Evolutionary conservation across 148 eudicot species (phyloP), one percentile per base, ranked within the genome.

Genomic region (Oxyria digyna): DNA sequence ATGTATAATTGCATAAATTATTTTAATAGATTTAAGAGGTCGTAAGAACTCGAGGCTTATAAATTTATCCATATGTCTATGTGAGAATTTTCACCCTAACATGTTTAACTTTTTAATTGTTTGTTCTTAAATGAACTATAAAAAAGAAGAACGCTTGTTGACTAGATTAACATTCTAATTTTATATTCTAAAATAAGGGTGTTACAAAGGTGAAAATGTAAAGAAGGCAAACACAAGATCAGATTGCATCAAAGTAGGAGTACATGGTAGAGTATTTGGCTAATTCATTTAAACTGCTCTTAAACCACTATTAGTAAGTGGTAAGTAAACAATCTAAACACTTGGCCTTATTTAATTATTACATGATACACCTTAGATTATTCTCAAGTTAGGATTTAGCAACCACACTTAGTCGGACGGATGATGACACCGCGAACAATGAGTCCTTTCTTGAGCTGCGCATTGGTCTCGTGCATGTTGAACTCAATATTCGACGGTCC

Each of bases 401-500:
- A 59, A 31, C 65, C 65, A 14, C 65, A 59, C 37, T 59, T 59
- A 9, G 65, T 20, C 1, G 65, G 65, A 38, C 38, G 65, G 35
- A 59, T 29, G 65, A 29, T 29, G 37, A 59, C 65, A 29, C 38
- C 38, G 38, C 65, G 65, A 26, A 59, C 35, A 11, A 59, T 6
- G 65, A 59, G 65, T 26, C 65, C 65, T 1, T 31, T 59, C 65
- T 59, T 59, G 33, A 27, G 6, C 65, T 59, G 37, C 0, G 18
- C 18, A 31, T 31, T 59, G 9, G 10, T 29, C 65, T 59, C 65
- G 2, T 59, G 38, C 38, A 59, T 29, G 37, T 15, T 59, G 65
- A 59, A 59, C 65, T 59, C 65, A 10, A 59, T 31, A 9, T 59
- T 59, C n/a, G n/a, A n/a, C n/a, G n/a, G n/a, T n/a, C n/a, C n/a